Conservation (phyloP, 2,329 filamentous ascomycete species). For the Aspergillus costaricaensis region DNA sequence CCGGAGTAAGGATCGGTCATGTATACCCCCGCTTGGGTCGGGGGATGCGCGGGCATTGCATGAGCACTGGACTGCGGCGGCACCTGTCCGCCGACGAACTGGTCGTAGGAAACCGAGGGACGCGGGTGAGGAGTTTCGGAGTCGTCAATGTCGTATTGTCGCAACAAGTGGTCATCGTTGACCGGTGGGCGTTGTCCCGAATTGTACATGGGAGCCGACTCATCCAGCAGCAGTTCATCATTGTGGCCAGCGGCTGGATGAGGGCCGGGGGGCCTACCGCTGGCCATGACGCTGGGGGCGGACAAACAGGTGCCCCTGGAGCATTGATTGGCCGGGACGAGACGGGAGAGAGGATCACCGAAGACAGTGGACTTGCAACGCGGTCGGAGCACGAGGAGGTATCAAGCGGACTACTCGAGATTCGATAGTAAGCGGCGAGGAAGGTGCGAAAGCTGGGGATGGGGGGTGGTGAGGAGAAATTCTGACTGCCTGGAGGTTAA, state of each 20-base stretch:
- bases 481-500: constrained; percentile 11
- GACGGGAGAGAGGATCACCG: constrained; percentile 10
- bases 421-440: constrained; percentile 1
- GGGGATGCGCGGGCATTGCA: constrained; percentile 42
- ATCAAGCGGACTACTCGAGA: background rate
- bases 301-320: constrained; percentile 40
- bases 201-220: constrained; percentile 59
- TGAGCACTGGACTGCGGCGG: constrained; percentile 51
- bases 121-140: constrained; percentile 65
- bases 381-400: background rate
- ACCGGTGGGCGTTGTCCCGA: constrained; percentile 75
- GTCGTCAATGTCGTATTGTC: constrained; percentile 71
- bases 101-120: constrained; percentile 90
- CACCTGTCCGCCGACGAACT: constrained; percentile 75
- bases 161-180: constrained; percentile 77
- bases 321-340: constrained; percentile 37
- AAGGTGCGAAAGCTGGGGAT: background rate
- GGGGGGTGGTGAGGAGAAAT: constrained; percentile 4
- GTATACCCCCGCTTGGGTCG: constrained; percentile 36
- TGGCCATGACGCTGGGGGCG: constrained; percentile 46
- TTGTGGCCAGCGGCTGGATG: constrained; percentile 47
- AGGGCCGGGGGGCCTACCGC: constrained; percentile 57
- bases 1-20: constrained; percentile 42
- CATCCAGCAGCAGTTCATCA: constrained; percentile 47
- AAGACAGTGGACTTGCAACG: background rate